Conservation (phyloP, 2,329 filamentous ascomycete genomes). For the Xylariaceae sp. region DNA sequence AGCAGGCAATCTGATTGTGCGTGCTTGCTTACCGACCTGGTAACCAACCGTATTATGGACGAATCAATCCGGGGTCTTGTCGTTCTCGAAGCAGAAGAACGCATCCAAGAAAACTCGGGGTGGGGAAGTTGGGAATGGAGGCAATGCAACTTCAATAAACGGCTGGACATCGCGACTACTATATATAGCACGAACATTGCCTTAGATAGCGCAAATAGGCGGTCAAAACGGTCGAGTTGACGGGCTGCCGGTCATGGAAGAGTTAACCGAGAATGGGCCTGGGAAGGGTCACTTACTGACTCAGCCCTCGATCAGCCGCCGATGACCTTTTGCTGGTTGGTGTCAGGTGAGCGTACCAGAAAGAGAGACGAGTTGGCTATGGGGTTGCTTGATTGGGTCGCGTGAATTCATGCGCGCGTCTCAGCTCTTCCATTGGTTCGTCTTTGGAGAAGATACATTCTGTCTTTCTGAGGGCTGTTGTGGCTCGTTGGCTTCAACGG, state of each 20-base stretch:
- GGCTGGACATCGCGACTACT: background rate
- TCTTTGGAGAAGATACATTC: background rate
- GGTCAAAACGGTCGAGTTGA: background rate
- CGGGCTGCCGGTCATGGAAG: background rate
- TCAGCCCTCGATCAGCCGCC: background rate
- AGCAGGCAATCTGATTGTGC: background rate
- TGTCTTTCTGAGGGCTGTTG: background rate
- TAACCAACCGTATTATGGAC: background rate
- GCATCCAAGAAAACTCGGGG: too few species aligned
- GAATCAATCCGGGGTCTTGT: background rate
- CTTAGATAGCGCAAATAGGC: background rate
- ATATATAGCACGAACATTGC: background rate
- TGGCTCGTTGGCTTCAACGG: background rate
- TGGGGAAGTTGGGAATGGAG: too few species aligned
- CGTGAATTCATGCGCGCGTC: too few species aligned
- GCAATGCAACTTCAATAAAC: too few species aligned
- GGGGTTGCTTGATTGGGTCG: background rate
- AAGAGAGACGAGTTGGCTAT: background rate
- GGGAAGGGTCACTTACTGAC: background rate
- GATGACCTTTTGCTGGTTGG: background rate
- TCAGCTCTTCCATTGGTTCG: too few species aligned
- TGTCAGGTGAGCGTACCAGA: background rate
- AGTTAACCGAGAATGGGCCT: background rate
- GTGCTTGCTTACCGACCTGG: background rate
- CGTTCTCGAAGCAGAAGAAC: too few species aligned